Base-by-base conservation (phyloP, 75 land plant species). In the Adiantum capillusveneris region DNA sequence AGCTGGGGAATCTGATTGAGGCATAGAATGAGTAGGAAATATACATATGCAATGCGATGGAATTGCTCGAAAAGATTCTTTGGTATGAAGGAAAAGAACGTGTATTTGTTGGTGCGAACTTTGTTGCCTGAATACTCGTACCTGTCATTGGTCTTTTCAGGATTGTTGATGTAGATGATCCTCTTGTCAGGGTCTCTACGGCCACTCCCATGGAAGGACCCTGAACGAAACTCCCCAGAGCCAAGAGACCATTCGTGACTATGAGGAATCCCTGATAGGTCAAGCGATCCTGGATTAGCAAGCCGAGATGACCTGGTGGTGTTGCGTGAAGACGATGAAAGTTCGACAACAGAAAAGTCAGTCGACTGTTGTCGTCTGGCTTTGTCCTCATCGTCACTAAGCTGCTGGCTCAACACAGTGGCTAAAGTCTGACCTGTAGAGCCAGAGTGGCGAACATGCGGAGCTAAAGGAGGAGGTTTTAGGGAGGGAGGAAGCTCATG, bases 1-100 rank as follows among this genome's bases (percentile, higher is more conserved):
- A 88, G 80, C 44, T 77, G 84, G 12, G 94, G 94, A 51, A 88
- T 86, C 78, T 88, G 94, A 46, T 88, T 88, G 55, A 88, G 65
- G 53, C 60, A 79, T 28, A 85, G 92, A 50, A 88, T 82, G 13
- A 71, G 77, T 11, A 88, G 69, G 51, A 88, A 88, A 59, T 88
- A 88, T n/a, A 88, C 22, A 50, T 88, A 88, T n/a, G 94, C 94
- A 27, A 88, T 64, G 41, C 94, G 48, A 34, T 80, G 94, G 58
- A 85, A 88, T 60, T 88, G 94, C 57, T 77, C 81, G 58, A 88
- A 88, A 11, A 88, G 70, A 68, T 85, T 85, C 65, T 75, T 79
- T 0, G 94, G 94, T 54, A 88, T 60, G 65, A 88, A 88, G 0
- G 81, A 79, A n/a, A 82, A 69, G 13, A 82, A 9, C 0, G 94